These are phyloP conservation scores for Ascochyta rabiei DNA, from an alignment of 2,329 filamentous ascomycete species.

Conservation along the genomic window DNA sequence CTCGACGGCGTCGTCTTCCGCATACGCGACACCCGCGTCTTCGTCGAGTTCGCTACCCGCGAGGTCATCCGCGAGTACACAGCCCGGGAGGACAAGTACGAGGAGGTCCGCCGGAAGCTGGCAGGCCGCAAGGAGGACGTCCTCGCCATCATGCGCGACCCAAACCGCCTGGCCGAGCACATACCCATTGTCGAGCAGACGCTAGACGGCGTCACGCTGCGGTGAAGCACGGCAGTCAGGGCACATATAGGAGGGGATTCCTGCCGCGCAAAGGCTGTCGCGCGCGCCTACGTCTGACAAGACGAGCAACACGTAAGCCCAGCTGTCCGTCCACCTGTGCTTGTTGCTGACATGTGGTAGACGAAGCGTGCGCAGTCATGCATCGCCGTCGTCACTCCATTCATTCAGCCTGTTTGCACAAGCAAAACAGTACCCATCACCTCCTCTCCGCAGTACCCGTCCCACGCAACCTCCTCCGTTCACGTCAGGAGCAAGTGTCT, in stretches of 20 bases:
- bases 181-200: slow-evolving; percentile 73
- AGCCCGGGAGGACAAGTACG: slow-evolving; percentile 82
- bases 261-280: background rate
- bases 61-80: slow-evolving; percentile 89
- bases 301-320: background rate
- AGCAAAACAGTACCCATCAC: too few species aligned
- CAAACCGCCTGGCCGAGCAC: slow-evolving; percentile 66
- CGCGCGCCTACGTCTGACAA: background rate
- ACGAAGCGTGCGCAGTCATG: too few species aligned
- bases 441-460: too few species aligned
- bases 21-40: slow-evolving; percentile 87
- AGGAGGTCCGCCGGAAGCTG: slow-evolving; percentile 68
- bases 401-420: too few species aligned
- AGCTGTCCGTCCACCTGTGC: background rate
- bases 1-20: slow-evolving; percentile 88
- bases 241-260: background rate
- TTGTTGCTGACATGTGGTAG: background rate
- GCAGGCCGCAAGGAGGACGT: slow-evolving; percentile 70
- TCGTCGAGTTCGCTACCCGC: slow-evolving; percentile 81
- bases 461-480: too few species aligned
- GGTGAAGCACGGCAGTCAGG: slow-evolving; percentile 24
- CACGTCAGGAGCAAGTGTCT: too few species aligned
- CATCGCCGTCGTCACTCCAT: too few species aligned
- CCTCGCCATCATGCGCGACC: slow-evolving; percentile 76
- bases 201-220: slow-evolving; percentile 61